Evolutionary conservation across 176 grass and related monocot genomes (phyloP).

Genomic region (Bothriochloa decipiens): DNA sequence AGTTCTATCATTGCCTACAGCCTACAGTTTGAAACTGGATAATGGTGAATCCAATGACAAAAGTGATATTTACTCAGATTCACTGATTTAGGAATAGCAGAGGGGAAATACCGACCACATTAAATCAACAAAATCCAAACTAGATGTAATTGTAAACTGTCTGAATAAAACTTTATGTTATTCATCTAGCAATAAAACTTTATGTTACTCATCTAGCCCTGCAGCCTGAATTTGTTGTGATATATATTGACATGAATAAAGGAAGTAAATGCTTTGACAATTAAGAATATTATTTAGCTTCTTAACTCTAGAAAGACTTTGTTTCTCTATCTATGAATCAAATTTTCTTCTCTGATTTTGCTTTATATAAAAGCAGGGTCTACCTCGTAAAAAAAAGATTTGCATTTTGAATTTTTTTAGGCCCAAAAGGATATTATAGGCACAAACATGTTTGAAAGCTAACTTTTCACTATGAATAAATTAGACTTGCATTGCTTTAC

Average conservation of each 20-base stretch:
- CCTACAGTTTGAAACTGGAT: not conserved
- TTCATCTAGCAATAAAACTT: not conserved
- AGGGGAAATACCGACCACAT: not conserved
- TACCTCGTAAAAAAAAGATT: not conserved
- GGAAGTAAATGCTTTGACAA: slow-evolving; percentile 2
- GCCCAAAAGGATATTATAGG: not conserved
- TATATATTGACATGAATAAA: not conserved
- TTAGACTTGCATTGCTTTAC: not conserved
- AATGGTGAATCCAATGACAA: not conserved
- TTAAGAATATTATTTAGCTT: not conserved
- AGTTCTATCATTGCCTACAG: not conserved
- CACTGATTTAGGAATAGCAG: not conserved
- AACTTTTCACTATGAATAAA: not conserved
- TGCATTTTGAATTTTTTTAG: not conserved
- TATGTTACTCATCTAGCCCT: not conserved
- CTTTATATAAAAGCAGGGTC: too few relatives aligned
- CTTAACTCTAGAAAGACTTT: not conserved
- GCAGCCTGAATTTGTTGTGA: slow-evolving; percentile 1
- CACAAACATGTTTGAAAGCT: slow-evolving; percentile 4
- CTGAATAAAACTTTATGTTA: not conserved
- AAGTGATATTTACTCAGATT: not conserved
- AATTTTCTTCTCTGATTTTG: too few relatives aligned
- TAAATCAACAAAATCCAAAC: slow-evolving; percentile 2
- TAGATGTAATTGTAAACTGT: not conserved
- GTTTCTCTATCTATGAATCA: not conserved